Conservation (phyloP, 2,329 filamentous ascomycete species). For the Mycosphaerella sp. region DNA sequence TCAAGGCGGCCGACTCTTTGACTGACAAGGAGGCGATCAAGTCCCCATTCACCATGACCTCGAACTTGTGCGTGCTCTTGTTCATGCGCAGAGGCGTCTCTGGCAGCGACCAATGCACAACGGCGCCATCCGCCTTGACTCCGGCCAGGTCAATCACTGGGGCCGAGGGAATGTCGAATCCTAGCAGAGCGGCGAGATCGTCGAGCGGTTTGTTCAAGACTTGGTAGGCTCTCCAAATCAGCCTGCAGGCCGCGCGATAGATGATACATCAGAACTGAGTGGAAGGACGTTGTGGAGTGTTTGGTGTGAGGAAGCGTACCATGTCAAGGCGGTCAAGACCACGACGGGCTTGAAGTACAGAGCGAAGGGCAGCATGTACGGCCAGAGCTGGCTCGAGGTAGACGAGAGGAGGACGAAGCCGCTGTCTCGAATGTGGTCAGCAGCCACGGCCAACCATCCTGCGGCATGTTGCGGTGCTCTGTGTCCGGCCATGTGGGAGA, state of each 20-base stretch:
- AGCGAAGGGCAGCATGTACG: slow-evolving; percentile 10
- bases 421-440: slow-evolving; percentile 2
- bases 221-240: slow-evolving; percentile 77
- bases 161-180: slow-evolving; percentile 85
- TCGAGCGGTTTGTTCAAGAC: slow-evolving; percentile 83
- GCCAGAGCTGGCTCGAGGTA: not conserved
- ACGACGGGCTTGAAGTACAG: slow-evolving; percentile 24
- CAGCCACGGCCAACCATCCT: slow-evolving; percentile 5
- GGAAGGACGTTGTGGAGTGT: not conserved
- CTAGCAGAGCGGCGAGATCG: slow-evolving; percentile 45
- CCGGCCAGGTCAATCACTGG: slow-evolving; percentile 86
- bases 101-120: slow-evolving; percentile 74
- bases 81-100: slow-evolving; percentile 37
- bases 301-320: slow-evolving; percentile 6
- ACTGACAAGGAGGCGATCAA: slow-evolving; percentile 77
- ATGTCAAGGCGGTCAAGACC: slow-evolving; percentile 21
- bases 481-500: slow-evolving; percentile 3
- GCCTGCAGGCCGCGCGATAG: slow-evolving; percentile 27
- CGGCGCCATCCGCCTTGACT: slow-evolving; percentile 79
- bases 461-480: slow-evolving; percentile 6
- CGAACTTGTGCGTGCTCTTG: slow-evolving; percentile 71
- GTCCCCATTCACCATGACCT: slow-evolving; percentile 81
- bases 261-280: not conserved
- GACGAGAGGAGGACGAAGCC: not conserved
- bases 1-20: slow-evolving; percentile 80